Evolutionary conservation across 768 basidiomycete species (phyloP).

Genomic region (Lentinula sp.): DNA sequence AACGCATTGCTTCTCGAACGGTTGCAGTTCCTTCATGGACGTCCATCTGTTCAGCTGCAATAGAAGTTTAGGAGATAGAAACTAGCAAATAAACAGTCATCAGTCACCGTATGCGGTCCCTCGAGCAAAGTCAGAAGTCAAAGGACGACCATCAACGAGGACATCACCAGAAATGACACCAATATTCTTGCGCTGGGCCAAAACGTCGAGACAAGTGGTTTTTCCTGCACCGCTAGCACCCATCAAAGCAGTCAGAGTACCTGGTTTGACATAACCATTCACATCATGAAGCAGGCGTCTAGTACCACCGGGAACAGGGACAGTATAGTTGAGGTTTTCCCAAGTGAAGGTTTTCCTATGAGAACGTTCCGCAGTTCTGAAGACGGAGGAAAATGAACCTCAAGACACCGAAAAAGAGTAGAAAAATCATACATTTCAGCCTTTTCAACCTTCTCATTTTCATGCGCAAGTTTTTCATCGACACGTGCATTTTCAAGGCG

Average conservation of each 20-base stretch:
- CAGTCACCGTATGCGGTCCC: slow-evolving; percentile 72
- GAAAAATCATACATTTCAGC: neutral
- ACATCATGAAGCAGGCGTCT: slow-evolving; percentile 68
- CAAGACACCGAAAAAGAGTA: neutral
- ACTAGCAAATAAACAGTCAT: slow-evolving; percentile 14
- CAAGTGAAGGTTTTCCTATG: slow-evolving; percentile 69
- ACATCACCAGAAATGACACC: slow-evolving; percentile 61
- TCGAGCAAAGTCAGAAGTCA: slow-evolving; percentile 46
- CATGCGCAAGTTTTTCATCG: slow-evolving; percentile 14
- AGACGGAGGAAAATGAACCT: neutral
- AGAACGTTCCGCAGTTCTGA: slow-evolving; percentile 5
- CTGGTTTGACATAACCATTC: slow-evolving; percentile 77
- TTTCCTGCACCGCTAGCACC: slow-evolving; percentile 63
- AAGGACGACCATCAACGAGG: slow-evolving; percentile 58
- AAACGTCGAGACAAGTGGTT: slow-evolving; percentile 72
- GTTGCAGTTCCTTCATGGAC: slow-evolving; percentile 77
- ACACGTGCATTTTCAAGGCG: slow-evolving; percentile 22
- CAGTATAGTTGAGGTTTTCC: slow-evolving; percentile 72
- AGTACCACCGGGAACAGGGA: slow-evolving; percentile 59
- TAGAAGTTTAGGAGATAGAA: slow-evolving; percentile 17
- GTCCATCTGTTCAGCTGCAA: slow-evolving; percentile 74
- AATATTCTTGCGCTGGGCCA: slow-evolving; percentile 68
- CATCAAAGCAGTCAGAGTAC: slow-evolving; percentile 86
- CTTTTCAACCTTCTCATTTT: slow-evolving; percentile 14
- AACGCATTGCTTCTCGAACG: slow-evolving; percentile 79